Percentiles rank a stretch among this genome's conserved stretches.
Conservation (phyloP, 495 filamentous ascomycete species). For the Neurospora sp. region DNA sequence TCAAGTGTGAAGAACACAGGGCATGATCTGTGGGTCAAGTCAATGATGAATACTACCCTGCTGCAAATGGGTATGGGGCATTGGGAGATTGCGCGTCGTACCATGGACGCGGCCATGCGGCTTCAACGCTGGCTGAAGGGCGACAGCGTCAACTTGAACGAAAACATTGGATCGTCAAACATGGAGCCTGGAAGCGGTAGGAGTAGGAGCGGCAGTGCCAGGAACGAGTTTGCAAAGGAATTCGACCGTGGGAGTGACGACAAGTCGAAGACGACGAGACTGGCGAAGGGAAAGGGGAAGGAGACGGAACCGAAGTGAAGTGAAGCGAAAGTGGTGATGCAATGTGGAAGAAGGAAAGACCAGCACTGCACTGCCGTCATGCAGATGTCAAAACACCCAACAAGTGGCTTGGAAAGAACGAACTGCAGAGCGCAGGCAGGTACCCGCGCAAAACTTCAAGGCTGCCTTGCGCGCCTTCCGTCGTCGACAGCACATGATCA, state of each 20-base stretch:
- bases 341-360: not conserved
- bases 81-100: slow-evolving; percentile 22
- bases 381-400: not conserved
- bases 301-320: not conserved
- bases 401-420: not conserved
- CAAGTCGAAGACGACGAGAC: not conserved
- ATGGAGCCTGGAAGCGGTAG: not conserved
- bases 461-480: not conserved
- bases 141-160: not conserved
- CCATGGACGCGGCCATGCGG: slow-evolving; percentile 17
- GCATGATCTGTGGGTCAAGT: slow-evolving; percentile 27
- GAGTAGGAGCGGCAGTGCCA: not conserved
- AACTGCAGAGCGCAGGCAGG: not conserved
- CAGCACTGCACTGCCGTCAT: not conserved
- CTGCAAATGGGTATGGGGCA: slow-evolving; percentile 29
- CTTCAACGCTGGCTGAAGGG: slow-evolving; percentile 23
- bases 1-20: slow-evolving; percentile 6
- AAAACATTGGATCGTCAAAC: not conserved
- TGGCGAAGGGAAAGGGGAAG: not conserved
- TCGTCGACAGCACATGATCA: not conserved
- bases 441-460: not conserved
- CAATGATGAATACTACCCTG: slow-evolving; percentile 17
- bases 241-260: not conserved
- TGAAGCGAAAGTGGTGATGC: not conserved
- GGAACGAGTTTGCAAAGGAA: not conserved